Evolutionary conservation across 805 yeast genomes (phyloP).

Genomic region (Starmerella bombi): DNA sequence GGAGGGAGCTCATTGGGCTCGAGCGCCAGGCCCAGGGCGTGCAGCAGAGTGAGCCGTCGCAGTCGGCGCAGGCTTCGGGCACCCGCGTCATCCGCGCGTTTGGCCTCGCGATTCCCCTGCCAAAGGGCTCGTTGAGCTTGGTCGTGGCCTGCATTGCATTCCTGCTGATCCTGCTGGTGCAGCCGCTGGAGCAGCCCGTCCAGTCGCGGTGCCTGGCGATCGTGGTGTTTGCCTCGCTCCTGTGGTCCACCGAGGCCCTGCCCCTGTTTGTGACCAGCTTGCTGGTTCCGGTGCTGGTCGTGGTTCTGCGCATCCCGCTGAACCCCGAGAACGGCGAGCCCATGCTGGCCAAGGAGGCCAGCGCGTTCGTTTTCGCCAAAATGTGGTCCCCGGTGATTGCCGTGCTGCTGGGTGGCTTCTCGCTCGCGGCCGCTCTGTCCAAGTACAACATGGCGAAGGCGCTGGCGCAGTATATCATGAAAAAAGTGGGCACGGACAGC

Average conservation of each 20-base stretch:
- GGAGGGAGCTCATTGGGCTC: slow-evolving; percentile 91
- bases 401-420: slow-evolving; percentile 83
- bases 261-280: slow-evolving; percentile 85
- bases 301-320: slow-evolving; percentile 48
- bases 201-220: slow-evolving; percentile 79
- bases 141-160: slow-evolving; percentile 39
- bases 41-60: slow-evolving; percentile 18
- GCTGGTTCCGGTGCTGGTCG: slow-evolving; percentile 68
- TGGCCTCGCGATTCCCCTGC: background rate
- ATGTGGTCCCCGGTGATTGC: slow-evolving; percentile 96
- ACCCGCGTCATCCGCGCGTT: background rate
- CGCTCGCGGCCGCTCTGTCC: slow-evolving; percentile 86
- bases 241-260: slow-evolving; percentile 94
- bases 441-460: slow-evolving; percentile 81
- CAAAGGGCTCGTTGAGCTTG: slow-evolving; percentile 24
- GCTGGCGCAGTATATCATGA: slow-evolving; percentile 66
- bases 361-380: slow-evolving; percentile 62
- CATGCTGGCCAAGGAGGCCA: slow-evolving; percentile 53
- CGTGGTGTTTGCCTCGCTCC: slow-evolving; percentile 61
- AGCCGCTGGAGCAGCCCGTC: slow-evolving; percentile 36
- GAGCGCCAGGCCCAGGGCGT: slow-evolving; percentile 44
- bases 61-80: background rate
- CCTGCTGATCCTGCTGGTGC: slow-evolving; percentile 32
- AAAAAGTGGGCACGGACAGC: slow-evolving; percentile 64
- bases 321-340: slow-evolving; percentile 24